Evolutionary conservation across 805 yeast genomes (phyloP), one percentile per base, ranked within the genome.

Genomic region (Candida nitratophila): DNA sequence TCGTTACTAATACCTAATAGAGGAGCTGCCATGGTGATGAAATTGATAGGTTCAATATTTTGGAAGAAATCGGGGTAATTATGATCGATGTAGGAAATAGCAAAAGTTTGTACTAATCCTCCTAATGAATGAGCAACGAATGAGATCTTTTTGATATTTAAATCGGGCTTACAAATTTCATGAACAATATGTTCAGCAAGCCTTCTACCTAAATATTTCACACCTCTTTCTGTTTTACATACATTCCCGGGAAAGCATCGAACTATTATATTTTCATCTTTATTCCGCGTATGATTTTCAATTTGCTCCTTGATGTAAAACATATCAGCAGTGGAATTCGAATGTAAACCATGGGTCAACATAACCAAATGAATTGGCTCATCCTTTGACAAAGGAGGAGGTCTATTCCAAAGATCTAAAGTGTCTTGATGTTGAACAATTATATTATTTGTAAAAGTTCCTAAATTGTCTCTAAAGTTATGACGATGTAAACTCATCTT

Each of bases 71-170:
- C 73, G 0, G 96, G 95, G 47, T 80, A 71, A 46, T 76, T 83
- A 46, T 70, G 70, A 42, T 76, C 74, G 32, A 93, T 73, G 57
- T 88, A 84, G 2, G 91, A 93, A 35, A 93, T 70, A 1, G 98
- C 95, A 71, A 86, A 91, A 0, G 95, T 79, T 65, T 91, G 97
- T 10, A 85, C 85, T 16, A 86, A 76, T 0, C 99, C 99, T 16
- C 99, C 99, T 22, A 93, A 67, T 0, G 98, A 91, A 63, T 93
- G 99, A 1, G 93, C 96, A 19, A 93, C 69, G 55, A 93, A 90
- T 2, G 98, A 91, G 4, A 91, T 78, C 53, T 78, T 79, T 12
- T 64, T 61, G 8, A 87, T 79, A 5, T 67, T 54, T 21, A 70
- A 73, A 43, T 69, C 45, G 4, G 59, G 52, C 2, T 47, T 47